These are phyloP conservation scores for Chlorencoelia australis DNA, from an alignment of 2,329 filamentous ascomycete genomes.

Conservation along the genomic window DNA sequence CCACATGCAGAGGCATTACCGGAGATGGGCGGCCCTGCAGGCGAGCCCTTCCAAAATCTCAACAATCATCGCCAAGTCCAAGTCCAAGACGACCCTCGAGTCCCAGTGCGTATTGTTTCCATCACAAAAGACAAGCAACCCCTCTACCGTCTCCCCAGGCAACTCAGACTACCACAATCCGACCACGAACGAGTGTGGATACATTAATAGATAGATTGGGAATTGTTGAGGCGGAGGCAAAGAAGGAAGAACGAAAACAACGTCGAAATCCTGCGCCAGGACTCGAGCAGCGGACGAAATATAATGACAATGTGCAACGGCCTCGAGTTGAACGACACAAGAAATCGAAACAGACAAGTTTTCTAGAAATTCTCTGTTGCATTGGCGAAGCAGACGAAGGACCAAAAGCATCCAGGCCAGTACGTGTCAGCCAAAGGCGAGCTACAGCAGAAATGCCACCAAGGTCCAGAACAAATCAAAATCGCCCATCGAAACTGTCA, in stretches of 20 bases:
- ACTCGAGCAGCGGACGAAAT: constrained; percentile 16
- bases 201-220: constrained; percentile 74
- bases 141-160: constrained; percentile 24
- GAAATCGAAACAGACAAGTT: constrained; percentile 15
- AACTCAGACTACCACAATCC: constrained; percentile 20
- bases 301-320: constrained; percentile 1
- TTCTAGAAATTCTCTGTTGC: constrained; percentile 22
- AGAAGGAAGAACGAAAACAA: constrained; percentile 26
- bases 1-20: constrained; percentile 84
- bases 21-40: constrained; percentile 75
- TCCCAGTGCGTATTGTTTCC: constrained; percentile 65
- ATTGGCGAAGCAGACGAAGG: constrained; percentile 21
- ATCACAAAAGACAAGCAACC: constrained; percentile 74
- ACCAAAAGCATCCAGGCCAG: constrained; percentile 18
- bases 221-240: constrained; percentile 48
- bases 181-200: constrained; percentile 68
- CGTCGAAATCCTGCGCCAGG: constrained; percentile 18
- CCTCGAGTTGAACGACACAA: constrained; percentile 4
- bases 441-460: constrained; percentile 10
- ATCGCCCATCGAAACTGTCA: constrained; percentile 5
- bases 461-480: neutral
- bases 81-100: constrained; percentile 18
- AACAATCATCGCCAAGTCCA: constrained; percentile 19
- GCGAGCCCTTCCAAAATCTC: constrained; percentile 47
- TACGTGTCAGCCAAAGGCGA: constrained; percentile 8